Evolutionary conservation across 768 basidiomycete species (phyloP).

Genomic region (Panaeolus papilionaceus): DNA sequence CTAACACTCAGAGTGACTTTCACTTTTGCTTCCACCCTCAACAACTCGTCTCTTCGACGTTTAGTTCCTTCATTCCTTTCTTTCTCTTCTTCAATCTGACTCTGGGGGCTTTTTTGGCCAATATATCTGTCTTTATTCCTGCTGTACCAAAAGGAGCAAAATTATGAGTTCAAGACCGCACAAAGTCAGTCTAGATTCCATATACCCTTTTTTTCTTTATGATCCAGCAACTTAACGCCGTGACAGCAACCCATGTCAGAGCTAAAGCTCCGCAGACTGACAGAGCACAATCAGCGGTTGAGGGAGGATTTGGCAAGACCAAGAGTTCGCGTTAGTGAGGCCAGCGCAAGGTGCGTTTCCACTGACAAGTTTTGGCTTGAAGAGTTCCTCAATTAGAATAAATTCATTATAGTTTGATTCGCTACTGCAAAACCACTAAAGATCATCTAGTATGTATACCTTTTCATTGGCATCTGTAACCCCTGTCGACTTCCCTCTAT

Average conservation of each 20-base stretch:
- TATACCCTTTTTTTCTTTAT: constrained; percentile 16
- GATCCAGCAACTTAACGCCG: constrained; percentile 19
- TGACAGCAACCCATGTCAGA: constrained; percentile 92
- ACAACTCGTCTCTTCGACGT: constrained; percentile 25
- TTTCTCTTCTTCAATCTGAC: constrained; percentile 26
- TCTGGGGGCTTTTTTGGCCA: constrained; percentile 25
- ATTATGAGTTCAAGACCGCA: constrained; percentile 79
- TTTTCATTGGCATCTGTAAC: constrained; percentile 14
- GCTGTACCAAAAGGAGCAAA: constrained; percentile 28
- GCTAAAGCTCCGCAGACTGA: constrained; percentile 92
- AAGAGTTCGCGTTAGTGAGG: constrained; percentile 91
- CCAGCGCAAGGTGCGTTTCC: constrained; percentile 75
- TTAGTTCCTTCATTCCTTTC: constrained; percentile 28
- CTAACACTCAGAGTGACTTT: constrained; percentile 24
- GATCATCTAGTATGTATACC: constrained; percentile 78
- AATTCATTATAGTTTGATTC: constrained; percentile 70
- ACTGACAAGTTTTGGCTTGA: constrained; percentile 14
- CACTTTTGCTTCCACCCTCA: constrained; percentile 18
- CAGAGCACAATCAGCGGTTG: constrained; percentile 92
- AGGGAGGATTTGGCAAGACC: constrained; percentile 90
- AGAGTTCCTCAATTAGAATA: constrained; percentile 12
- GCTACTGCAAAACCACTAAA: constrained; percentile 92
- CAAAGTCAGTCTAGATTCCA: constrained; percentile 50
- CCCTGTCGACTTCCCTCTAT: constrained; percentile 23
- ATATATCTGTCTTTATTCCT: constrained; percentile 26